Evolutionary conservation across 768 basidiomycete genomes (phyloP), one percentile per base, ranked within the genome.

Genomic region (Tephrocybe sp.): DNA sequence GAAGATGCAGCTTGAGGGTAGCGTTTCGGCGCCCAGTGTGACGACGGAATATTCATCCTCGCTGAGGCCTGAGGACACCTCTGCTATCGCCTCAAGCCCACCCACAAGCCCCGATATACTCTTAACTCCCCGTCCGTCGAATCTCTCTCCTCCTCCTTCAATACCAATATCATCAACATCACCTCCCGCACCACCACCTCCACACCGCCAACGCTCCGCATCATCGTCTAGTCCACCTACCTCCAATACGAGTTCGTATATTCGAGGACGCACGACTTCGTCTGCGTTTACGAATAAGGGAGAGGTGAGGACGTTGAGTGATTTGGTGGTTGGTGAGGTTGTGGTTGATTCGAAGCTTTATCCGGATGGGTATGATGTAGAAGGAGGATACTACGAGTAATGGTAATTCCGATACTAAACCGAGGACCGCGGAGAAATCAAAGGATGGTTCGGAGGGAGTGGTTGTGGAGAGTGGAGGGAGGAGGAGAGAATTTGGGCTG

Each of bases 291-390:
- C 79, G 3, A 48, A 74, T 39, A 82, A 80, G 42, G 82, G 82
- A 33, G 83, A 84, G 57, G 74, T 84, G 49, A 76, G 73, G 47
- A 73, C 76, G 37, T 68, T 74, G n/a, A 75, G 77, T 44, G 91
- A 95, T 63, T 66, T 92, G 39, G 67, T 92, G 16, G 80, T 93
- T 15, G 80, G 80, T 2, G 93, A 95, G 66, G 61, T 93, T 24
- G 78, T 92, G 22, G 75, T 92, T 22, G 91, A 94, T 67, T 83
- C 88, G 47, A 87, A 86, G 63, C 70, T 89, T 50, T 93, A 88
- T 67, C 80, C 86, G 0, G 75, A 77, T 34, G 90, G 90, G n/a
- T 92, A 90, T 53, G 71, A 76, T 22, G 72, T 88, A 22, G 27
- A 44, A 42, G 30, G 39, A 16, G 10, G 37, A 41, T 24, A 45